Percentiles rank a stretch among this genome's conserved stretches.
phyloP scores from a whole-genome alignment of 371 early-diverging fungal genomes.

The Rhizomucor miehei region DNA sequence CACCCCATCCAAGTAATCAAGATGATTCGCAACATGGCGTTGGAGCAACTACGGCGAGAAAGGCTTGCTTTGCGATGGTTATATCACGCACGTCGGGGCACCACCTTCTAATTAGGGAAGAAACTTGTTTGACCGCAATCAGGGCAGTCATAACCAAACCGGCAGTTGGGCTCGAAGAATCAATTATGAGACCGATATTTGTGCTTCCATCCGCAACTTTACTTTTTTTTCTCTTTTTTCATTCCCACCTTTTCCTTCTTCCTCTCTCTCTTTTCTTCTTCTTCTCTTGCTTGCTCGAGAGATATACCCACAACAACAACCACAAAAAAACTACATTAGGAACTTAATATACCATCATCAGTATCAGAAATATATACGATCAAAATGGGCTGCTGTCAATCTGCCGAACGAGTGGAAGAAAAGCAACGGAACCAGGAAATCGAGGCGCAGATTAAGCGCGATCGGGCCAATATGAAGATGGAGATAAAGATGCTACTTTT shows the following conservation, averaged over 20 bases:
- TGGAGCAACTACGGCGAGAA: slow-evolving; percentile 17
- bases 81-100: slow-evolving; percentile 2
- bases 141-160: background rate
- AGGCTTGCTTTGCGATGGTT: slow-evolving; percentile 15
- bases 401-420: slow-evolving; percentile 77
- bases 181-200: slow-evolving; percentile 2
- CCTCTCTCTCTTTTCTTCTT: slow-evolving; percentile 1
- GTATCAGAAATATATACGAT: too few species aligned
- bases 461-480: slow-evolving; percentile 70
- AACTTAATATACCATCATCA: too few species aligned
- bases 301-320: background rate
- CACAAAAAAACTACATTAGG: background rate
- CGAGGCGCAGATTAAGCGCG: slow-evolving; percentile 79
- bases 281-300: slow-evolving; percentile 2
- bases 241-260: slow-evolving; percentile 9
- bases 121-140: slow-evolving; percentile 16
- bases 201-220: slow-evolving; percentile 13
- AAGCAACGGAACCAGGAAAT: slow-evolving; percentile 81
- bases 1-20: slow-evolving; percentile 27
- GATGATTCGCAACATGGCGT: slow-evolving; percentile 10
- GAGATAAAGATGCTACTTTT: slow-evolving; percentile 94
- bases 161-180: too few species aligned
- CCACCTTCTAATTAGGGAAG: slow-evolving; percentile 7
- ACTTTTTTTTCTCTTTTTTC: slow-evolving; percentile 9
- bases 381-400: slow-evolving; percentile 83